Base-by-base conservation (phyloP, 345 rosid species). In the Lumnitzera racemosa region DNA sequence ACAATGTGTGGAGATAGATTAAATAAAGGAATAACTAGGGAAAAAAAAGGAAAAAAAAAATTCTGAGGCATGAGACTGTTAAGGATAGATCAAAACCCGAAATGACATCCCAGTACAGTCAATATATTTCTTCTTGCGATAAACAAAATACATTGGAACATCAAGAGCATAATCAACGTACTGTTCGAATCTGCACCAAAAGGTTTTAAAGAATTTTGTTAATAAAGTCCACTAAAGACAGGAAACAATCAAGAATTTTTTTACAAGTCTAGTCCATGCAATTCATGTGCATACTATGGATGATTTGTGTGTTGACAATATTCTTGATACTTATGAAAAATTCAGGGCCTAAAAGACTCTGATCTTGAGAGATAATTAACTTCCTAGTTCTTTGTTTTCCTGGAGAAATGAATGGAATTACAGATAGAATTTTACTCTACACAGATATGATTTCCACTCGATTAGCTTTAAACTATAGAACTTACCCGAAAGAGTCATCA, bases 161-260 rank as follows among this genome's bases (percentile, higher is more conserved):
- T 94, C 97, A n/a, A 94, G 96, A 61, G 99, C 99, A 49, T 94
- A 94, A 59, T 94, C 97, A 61, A 94, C 99, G 73, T 94, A 94
- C 76, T 80, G 97, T 81, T 94, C 97, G 86, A 94, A 94, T 80
- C 97, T 90, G 83, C 75, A 74, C 31, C 68, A 62, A 56, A 62
- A 27, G 59, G 46, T n/a, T 13, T 24, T n/a, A 62, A 2, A n/a
- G 63, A 68, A 59, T 53, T 10, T 12, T 53, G 4, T 23, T 36
- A 49, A 65, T 25, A 27, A 27, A 27, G 53, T 7, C 43, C 23
- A 16, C 4, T 29, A 55, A 10, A 12, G 15, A 12, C 12, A 23
- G 50, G 16, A 60, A 59, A 29, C 16, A 14, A 14, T 49, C 20
- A 49, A 49, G 10, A 49, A 49, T 3, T 14, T 14, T 14, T 56